phyloP scores from a whole-genome alignment of 2,329 filamentous ascomycete genomes.

The Cordyceps farinosa region DNA sequence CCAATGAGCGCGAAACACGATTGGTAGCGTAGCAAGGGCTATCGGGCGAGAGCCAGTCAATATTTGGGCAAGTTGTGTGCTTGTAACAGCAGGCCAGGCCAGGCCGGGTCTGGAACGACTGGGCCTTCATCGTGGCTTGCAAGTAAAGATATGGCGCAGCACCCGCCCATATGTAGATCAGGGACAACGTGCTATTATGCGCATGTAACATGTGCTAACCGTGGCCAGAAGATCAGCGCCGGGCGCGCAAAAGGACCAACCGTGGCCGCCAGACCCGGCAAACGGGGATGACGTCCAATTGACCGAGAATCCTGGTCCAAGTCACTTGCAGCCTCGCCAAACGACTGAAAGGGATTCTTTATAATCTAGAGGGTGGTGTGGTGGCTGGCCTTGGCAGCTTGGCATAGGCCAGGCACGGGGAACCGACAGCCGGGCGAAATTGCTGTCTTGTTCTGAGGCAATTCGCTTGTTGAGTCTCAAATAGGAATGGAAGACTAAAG shows the following conservation, averaged over 20 bases:
- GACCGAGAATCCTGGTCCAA: neutral
- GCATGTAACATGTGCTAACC: neutral
- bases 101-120: neutral
- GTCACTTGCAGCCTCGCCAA: neutral
- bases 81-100: neutral
- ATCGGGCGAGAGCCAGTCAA: neutral
- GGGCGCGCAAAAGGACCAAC: constrained; percentile 4
- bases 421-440: too few relatives aligned
- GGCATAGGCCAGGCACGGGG: too few relatives aligned
- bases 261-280: neutral
- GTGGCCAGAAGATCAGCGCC: constrained; percentile 2
- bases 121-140: neutral
- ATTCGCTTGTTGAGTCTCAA: too few relatives aligned
- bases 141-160: neutral
- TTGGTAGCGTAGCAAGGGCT: neutral
- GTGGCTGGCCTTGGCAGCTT: too few relatives aligned
- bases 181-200: neutral
- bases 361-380: neutral
- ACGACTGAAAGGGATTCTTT: neutral
- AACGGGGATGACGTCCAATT: neutral
- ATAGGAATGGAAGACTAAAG: neutral
- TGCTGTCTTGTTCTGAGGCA: too few relatives aligned
- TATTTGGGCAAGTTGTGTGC: neutral
- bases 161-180: constrained; percentile 1
- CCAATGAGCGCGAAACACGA: neutral